Conservation (phyloP, 163 green algal species). For the Prototheca stagnorum region DNA sequence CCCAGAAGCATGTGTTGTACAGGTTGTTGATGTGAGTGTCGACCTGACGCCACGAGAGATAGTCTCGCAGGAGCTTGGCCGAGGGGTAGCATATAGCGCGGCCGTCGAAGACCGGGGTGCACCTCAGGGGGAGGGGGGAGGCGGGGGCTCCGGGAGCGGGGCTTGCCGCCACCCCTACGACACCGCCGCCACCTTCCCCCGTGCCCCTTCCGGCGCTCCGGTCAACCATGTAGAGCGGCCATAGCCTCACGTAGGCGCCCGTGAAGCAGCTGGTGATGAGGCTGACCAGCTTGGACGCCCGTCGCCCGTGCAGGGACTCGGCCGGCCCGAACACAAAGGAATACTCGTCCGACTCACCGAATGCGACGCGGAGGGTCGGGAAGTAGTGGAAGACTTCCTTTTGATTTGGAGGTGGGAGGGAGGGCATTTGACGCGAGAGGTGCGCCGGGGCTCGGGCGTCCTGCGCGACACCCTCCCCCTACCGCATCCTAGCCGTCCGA, state of each 20-base stretch:
- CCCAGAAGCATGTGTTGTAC: conserved; percentile 95
- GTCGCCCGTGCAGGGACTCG: conserved; percentile 56
- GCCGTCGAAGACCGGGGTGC: conserved; percentile 74
- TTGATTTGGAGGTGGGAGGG: too few species aligned
- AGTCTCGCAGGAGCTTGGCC: conserved; percentile 56
- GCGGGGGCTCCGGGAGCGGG: too few species aligned
- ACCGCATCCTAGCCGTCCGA: too few species aligned
- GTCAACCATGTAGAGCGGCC: conserved; percentile 45
- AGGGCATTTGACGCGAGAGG: too few species aligned
- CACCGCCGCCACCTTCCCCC: too few species aligned
- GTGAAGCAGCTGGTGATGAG: conserved; percentile 72
- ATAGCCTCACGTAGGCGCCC: conserved; percentile 62
- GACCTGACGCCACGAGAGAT: conserved; percentile 80
- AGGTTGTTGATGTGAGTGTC: conserved; percentile 95
- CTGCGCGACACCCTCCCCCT: too few species aligned
- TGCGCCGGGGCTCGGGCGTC: too few species aligned
- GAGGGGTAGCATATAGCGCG: conserved; percentile 73
- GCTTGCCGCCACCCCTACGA: too few species aligned
- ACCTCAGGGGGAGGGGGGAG: conserved; percentile 29
- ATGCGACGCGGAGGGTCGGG: conserved; percentile 63
- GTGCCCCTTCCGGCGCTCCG: too few species aligned
- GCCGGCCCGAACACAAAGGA: conserved; percentile 71
- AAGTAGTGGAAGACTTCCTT: conserved; percentile 68
- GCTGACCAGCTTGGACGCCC: conserved; percentile 69
- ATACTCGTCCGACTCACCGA: conserved; percentile 88